Evolutionary conservation across 345 rosid species (phyloP).

Genomic region (Lenwebbia sp.): DNA sequence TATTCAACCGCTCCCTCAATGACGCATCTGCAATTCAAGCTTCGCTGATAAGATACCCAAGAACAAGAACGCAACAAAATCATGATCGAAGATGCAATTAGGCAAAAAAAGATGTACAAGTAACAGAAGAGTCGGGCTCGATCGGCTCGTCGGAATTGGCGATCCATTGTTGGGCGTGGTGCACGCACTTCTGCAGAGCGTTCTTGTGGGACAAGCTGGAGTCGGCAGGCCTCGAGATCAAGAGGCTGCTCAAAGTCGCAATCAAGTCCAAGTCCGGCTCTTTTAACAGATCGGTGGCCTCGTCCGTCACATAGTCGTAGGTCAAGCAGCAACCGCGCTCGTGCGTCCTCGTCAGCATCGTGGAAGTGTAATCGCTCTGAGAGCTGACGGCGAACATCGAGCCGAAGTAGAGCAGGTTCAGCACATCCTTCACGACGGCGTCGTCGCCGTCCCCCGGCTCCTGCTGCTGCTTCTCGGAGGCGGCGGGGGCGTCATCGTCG

Average conservation of each 20-base stretch:
- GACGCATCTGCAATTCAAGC: constrained; percentile 41
- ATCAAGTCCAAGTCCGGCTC: constrained; percentile 78
- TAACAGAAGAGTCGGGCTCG: constrained; percentile 34
- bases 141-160: constrained; percentile 51
- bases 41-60: background rate
- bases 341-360: constrained; percentile 72
- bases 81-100: background rate
- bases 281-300: constrained; percentile 76
- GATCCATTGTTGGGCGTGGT: constrained; percentile 76
- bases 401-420: constrained; percentile 73
- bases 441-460: background rate
- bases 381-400: constrained; percentile 72
- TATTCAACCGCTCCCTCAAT: constrained; percentile 62
- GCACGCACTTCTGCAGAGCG: constrained; percentile 60
- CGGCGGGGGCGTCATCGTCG: background rate
- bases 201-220: constrained; percentile 70
- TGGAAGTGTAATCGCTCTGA: constrained; percentile 68
- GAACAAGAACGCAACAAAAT: background rate
- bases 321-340: constrained; percentile 90
- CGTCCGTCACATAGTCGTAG: constrained; percentile 86
- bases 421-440: constrained; percentile 42
- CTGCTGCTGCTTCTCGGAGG: background rate
- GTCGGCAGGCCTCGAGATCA: constrained; percentile 74
- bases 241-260: constrained; percentile 43
- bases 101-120: constrained; percentile 35